Percentiles rank a stretch among this genome's conserved stretches.
Evolutionary conservation across 345 rosid genomes (phyloP).

Genomic region (Ceriops tagal): DNA sequence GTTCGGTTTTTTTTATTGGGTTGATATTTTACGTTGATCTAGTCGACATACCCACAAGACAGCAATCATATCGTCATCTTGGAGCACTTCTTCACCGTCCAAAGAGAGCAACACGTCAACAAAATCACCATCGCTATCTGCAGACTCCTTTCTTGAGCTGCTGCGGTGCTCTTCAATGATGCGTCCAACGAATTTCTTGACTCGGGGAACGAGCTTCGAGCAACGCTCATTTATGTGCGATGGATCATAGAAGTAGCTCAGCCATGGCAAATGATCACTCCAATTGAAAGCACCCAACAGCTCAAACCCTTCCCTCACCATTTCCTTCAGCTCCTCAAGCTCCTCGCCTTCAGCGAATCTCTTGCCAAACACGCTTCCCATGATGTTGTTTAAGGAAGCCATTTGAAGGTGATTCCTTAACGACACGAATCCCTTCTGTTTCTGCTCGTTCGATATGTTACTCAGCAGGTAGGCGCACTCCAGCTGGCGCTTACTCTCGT

Average conservation of each 20-base stretch:
- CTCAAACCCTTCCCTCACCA: constrained; percentile 84
- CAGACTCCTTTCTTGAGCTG: constrained; percentile 16
- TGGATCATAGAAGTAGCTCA: constrained; percentile 57
- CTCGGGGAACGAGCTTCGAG: constrained; percentile 65
- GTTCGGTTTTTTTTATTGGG: no score
- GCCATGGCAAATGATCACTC: constrained; percentile 73
- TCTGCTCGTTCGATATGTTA: no score
- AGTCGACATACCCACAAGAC: constrained; percentile 26
- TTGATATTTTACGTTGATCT: no score
- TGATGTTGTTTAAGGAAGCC: no score
- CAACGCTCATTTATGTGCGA: constrained; percentile 54
- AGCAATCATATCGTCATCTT: constrained; percentile 82
- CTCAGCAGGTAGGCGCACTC: no score
- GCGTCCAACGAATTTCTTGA: constrained; percentile 43
- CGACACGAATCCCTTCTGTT: no score
- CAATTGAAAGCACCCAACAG: constrained; percentile 79
- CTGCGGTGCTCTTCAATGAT: constrained; percentile 41
- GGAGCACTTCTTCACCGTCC: constrained; percentile 69
- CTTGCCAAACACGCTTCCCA: no score
- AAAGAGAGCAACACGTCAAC: constrained; percentile 74
- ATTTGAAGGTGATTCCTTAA: no score
- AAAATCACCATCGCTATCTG: constrained; percentile 43
- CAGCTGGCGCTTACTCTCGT: no score
- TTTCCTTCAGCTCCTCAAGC: constrained; percentile 44
- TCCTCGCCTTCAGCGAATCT: constrained; percentile 10